phyloP scores from a whole-genome alignment of 441 rosid genomes.

The Corymbia calophylla region DNA sequence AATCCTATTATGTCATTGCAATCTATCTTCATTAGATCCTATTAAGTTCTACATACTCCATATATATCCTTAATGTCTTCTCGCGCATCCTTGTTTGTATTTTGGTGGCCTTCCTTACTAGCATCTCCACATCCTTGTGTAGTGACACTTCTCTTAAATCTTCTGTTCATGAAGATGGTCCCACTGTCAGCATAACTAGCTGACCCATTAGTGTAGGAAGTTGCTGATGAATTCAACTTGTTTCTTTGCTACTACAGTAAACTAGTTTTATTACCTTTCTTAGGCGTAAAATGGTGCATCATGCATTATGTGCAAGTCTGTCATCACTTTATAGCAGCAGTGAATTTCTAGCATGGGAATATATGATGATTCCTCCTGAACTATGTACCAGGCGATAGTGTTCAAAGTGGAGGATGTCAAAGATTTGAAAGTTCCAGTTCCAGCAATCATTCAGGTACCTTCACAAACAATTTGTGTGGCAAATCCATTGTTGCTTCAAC shows the following conservation, averaged over 20 bases:
- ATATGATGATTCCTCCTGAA: not conserved
- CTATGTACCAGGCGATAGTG: slow-evolving; percentile 55
- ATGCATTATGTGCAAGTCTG: not conserved
- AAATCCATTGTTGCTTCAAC: not conserved
- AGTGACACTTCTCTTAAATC: not conserved
- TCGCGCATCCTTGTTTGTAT: not conserved
- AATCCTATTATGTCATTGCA: not conserved
- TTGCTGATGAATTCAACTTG: not conserved
- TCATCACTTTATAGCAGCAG: not conserved
- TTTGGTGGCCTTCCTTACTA: not conserved
- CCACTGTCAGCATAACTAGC: not conserved
- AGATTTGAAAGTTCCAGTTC: slow-evolving; percentile 66
- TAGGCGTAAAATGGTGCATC: not conserved
- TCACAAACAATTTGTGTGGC: not conserved
- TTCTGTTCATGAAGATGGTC: not conserved
- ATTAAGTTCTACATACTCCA: not conserved
- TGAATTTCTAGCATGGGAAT: not conserved
- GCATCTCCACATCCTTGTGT: not conserved
- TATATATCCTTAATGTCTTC: not conserved
- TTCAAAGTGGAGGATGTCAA: slow-evolving; percentile 67
- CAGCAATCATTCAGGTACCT: slow-evolving; percentile 80
- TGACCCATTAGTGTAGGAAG: not conserved
- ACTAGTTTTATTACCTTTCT: not conserved
- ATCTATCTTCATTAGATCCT: not conserved
- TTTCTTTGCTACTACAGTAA: not conserved